Conservation (phyloP, 192 early-diverging fungal species). For the Phlyctochytrium bullatum region DNA sequence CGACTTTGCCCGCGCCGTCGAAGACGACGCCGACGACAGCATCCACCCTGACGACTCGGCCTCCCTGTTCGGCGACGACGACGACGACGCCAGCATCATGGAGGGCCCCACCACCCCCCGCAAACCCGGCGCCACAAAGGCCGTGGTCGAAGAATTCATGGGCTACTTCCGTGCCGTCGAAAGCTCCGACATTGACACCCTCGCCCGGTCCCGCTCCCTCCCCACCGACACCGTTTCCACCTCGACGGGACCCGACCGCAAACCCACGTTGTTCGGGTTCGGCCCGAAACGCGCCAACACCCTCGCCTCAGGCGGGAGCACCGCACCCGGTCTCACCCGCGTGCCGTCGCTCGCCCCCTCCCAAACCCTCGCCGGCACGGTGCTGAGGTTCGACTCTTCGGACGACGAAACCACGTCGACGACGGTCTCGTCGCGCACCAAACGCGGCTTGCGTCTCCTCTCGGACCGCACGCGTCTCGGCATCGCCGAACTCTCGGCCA, state of each 20-base stretch:
- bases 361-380: slow-evolving; percentile 8
- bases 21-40: slow-evolving; percentile 12
- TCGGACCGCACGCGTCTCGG: background rate
- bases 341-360: slow-evolving; percentile 7
- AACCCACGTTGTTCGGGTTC: too few relatives aligned
- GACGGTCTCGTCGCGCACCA: background rate
- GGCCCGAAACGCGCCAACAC: too few relatives aligned
- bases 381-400: slow-evolving; percentile 7
- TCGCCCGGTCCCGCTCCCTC: background rate
- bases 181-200: background rate
- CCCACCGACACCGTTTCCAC: background rate
- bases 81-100: background rate
- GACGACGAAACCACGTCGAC: background rate
- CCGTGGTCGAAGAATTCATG: slow-evolving; percentile 10
- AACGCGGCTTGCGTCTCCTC: background rate
- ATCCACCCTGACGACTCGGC: slow-evolving; percentile 6
- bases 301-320: background rate
- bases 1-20: slow-evolving; percentile 3
- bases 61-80: background rate
- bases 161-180: slow-evolving; percentile 6
- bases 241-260: too few relatives aligned
- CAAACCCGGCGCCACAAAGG: background rate
- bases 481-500: slow-evolving; percentile 14
- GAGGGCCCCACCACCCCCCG: background rate
- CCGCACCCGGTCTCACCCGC: too few relatives aligned